phyloP scores from a whole-genome alignment of 2,329 filamentous ascomycete genomes.

The Aureobasidium vineae region DNA sequence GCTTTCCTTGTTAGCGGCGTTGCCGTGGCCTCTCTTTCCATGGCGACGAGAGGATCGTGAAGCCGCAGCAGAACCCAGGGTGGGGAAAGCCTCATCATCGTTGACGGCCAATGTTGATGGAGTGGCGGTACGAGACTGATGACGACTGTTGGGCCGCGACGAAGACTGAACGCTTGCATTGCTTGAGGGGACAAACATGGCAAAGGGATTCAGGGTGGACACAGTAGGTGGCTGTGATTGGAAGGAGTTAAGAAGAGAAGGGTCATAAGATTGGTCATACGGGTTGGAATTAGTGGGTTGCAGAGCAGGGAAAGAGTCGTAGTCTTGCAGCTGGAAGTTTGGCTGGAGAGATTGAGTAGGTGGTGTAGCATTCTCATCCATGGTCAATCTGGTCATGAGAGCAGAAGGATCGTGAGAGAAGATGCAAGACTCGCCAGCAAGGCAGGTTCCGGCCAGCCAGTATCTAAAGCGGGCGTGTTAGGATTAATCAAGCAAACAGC shows the following conservation, averaged over 20 bases:
- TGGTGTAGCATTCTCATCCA: conserved; percentile 67
- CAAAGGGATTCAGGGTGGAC: conserved; percentile 62
- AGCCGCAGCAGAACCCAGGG: conserved; percentile 70
- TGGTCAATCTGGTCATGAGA: conserved; percentile 74
- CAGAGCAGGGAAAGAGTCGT: conserved; percentile 79
- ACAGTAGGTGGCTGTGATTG: conserved; percentile 45
- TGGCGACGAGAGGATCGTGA: conserved; percentile 83
- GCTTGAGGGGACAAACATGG: conserved; percentile 54
- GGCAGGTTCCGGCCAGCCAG: conserved; percentile 92
- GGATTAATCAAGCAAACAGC: conserved; percentile 21
- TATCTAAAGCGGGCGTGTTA: conserved; percentile 59
- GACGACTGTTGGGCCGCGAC: conserved; percentile 81
- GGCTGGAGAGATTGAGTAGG: conserved; percentile 62
- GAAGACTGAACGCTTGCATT: conserved; percentile 55
- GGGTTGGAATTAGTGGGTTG: conserved; percentile 49
- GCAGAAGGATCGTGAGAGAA: conserved; percentile 95
- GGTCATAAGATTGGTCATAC: conserved; percentile 43
- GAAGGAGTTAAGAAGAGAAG: conserved; percentile 43
- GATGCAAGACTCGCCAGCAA: conserved; percentile 89
- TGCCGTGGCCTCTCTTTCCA: conserved; percentile 80
- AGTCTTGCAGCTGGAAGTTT: conserved; percentile 77
- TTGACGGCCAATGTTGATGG: conserved; percentile 73
- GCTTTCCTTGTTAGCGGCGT: conserved; percentile 59
- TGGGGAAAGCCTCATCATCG: conserved; percentile 93
- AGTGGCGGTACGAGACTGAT: conserved; percentile 63